Evolutionary conservation across 306 rosid genomes (phyloP), one percentile per base, ranked within the genome.

Genomic region (Ziziphus jujuba): DNA sequence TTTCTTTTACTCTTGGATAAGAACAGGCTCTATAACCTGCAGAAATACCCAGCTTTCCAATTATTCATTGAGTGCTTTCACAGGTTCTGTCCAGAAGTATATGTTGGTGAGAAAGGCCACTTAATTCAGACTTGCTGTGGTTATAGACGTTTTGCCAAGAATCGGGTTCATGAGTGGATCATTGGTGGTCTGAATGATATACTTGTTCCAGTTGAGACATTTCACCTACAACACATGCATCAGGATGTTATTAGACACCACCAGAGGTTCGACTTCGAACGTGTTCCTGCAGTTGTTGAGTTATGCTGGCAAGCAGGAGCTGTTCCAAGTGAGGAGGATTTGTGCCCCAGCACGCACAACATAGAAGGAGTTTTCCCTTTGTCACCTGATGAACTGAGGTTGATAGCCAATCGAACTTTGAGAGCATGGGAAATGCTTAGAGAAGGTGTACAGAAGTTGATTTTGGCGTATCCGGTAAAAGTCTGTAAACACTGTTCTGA

Each of bases 231-330:
- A 36, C 75, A 45, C 82, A 86, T 87, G 91, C 86, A 84, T 70
- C 93, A 86, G 78, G 82, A 66, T 73, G 84, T 92, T 77, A 84
- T 90, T 65, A 76, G 68, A 63, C 97, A 90, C 63, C 19, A 84
- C 16, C 80, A 92, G 61, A 86, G 97, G 86, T 90, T 92, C 71
- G 93, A 90, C 82, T 80, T 77, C 66, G 93, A 87, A 31, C 91
- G 93, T 51, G 79, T 92, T 71, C 88, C 98, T 51, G 97, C 97
- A 23, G 96, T 87, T 45, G 80, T 85, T 3, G 96, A 90, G 87
- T 74, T 92, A 57, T 90, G 97, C 75, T 82, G 87, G 91, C 99
- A 90, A 75, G 97, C 95, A 52, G 91, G 96, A 59, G 96, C 69
- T 45, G 74, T 73, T 76, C 79, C 83, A 33, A 34, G 70, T 35